Percentiles rank a stretch among this genome's conserved stretches.
phyloP scores from a whole-genome alignment of 768 basidiomycete genomes.

The Leccinum rimulosum region DNA sequence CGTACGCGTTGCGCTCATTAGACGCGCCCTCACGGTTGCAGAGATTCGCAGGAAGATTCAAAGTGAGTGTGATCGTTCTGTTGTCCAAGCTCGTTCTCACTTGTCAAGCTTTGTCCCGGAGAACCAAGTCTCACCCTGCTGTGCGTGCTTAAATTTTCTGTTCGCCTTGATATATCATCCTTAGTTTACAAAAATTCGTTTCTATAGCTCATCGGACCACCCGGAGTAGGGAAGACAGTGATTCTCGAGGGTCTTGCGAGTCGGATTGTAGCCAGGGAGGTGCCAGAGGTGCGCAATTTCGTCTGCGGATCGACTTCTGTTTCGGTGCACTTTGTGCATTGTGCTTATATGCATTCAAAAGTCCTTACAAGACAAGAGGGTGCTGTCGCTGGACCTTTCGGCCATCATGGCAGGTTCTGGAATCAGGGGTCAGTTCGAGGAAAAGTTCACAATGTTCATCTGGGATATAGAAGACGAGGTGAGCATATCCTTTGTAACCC shows the following conservation, averaged over 20 bases:
- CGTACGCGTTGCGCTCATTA: background rate
- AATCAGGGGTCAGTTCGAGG: too few species aligned
- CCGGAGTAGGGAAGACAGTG: constrained; percentile 92
- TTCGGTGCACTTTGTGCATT: too few species aligned
- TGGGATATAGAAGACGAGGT: too few species aligned
- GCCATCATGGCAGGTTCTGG: too few species aligned
- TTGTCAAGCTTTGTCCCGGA: constrained; percentile 66
- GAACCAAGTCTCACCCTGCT: constrained; percentile 93
- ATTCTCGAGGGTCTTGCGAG: constrained; percentile 88
- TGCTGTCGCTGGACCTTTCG: too few species aligned
- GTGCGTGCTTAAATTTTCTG: constrained; percentile 38
- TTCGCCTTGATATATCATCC: background rate
- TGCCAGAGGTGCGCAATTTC: constrained; percentile 67
- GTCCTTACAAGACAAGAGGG: too few species aligned
- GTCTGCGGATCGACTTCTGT: background rate
- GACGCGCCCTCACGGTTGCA: constrained; percentile 14
- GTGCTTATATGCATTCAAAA: too few species aligned
- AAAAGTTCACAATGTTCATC: too few species aligned
- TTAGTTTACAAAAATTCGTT: background rate
- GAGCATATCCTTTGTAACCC: too few species aligned
- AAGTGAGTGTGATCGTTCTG: constrained; percentile 46
- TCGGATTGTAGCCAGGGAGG: constrained; percentile 84
- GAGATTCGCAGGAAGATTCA: constrained; percentile 91
- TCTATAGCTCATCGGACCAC: constrained; percentile 71
- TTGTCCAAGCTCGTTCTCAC: background rate